Evolutionary conservation across 768 basidiomycete genomes (phyloP).

Genomic region (Ramaria sp.): DNA sequence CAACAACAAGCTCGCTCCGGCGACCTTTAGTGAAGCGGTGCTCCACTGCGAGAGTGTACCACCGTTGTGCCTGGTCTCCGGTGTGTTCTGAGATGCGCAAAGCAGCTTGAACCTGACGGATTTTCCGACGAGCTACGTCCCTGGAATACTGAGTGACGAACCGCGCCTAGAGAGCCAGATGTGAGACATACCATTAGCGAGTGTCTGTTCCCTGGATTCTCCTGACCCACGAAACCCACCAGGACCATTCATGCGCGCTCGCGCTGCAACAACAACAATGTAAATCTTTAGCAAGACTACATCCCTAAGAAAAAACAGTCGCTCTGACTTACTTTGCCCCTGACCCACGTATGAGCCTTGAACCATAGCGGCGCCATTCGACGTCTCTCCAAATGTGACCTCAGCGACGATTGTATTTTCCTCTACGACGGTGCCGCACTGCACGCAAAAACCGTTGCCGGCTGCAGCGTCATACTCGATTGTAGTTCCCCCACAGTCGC

Average conservation of each 20-base stretch:
- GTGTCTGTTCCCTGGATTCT: slow-evolving; percentile 86
- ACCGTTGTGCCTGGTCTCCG: slow-evolving; percentile 67
- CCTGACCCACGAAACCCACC: slow-evolving; percentile 68
- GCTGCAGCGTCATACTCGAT: slow-evolving; percentile 80
- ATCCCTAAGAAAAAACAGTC: not conserved
- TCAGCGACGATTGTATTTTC: slow-evolving; percentile 93
- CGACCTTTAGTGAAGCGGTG: slow-evolving; percentile 92
- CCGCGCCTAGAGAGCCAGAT: not conserved
- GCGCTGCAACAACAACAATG: slow-evolving; percentile 34
- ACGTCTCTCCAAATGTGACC: slow-evolving; percentile 90
- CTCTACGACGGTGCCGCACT: slow-evolving; percentile 85
- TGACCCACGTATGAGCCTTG: slow-evolving; percentile 88
- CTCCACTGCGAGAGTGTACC: slow-evolving; percentile 90
- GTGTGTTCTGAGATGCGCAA: slow-evolving; percentile 74
- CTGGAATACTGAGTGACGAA: not conserved
- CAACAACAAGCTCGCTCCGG: slow-evolving; percentile 85
- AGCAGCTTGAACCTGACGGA: slow-evolving; percentile 70
- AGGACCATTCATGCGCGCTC: slow-evolving; percentile 72
- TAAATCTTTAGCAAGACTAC: not conserved
- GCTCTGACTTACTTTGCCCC: slow-evolving; percentile 64
- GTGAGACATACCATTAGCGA: slow-evolving; percentile 61
- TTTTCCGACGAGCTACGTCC: slow-evolving; percentile 62
- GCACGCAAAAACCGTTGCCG: slow-evolving; percentile 75
- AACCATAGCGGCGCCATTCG: slow-evolving; percentile 87
- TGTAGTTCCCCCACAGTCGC: slow-evolving; percentile 59